These are phyloP conservation scores for Hanseniaspora meyeri DNA, from an alignment of 805 yeast species.

Conservation along the genomic window DNA sequence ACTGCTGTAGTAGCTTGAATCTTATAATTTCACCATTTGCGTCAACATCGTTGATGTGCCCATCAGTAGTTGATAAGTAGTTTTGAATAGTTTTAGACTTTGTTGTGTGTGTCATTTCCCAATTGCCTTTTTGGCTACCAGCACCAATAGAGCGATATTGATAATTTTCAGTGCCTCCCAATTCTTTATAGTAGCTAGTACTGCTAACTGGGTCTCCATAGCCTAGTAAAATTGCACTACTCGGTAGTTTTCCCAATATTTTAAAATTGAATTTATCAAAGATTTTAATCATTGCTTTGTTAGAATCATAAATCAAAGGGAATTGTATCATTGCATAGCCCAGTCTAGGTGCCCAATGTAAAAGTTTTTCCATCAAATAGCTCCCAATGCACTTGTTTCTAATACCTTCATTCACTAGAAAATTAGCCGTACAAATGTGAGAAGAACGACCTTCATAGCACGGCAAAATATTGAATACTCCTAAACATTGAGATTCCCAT, in stretches of 20 bases:
- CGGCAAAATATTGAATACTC: conserved; percentile 73
- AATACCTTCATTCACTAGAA: conserved; percentile 84
- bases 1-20: conserved; percentile 65
- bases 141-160: conserved; percentile 3
- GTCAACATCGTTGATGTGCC: conserved; percentile 12
- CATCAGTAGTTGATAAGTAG: conserved; percentile 8
- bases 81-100: conserved; percentile 10
- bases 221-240: conserved; percentile 82
- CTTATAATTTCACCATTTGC: conserved; percentile 29
- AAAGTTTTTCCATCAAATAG: conserved; percentile 66
- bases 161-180: conserved; percentile 28
- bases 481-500: conserved; percentile 90
- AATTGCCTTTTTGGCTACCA: neutral
- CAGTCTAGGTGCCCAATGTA: conserved; percentile 82
- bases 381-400: conserved; percentile 86
- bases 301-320: conserved; percentile 79
- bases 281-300: conserved; percentile 66
- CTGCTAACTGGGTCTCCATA: conserved; percentile 79
- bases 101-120: neutral
- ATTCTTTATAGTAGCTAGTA: conserved; percentile 68
- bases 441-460: conserved; percentile 87
- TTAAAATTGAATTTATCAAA: conserved; percentile 67
- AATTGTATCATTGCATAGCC: conserved; percentile 79
- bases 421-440: conserved; percentile 82
- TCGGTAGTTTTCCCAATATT: conserved; percentile 64